Conservation (phyloP, 2,329 filamentous ascomycete genomes). For the Botrytis aclada region DNA sequence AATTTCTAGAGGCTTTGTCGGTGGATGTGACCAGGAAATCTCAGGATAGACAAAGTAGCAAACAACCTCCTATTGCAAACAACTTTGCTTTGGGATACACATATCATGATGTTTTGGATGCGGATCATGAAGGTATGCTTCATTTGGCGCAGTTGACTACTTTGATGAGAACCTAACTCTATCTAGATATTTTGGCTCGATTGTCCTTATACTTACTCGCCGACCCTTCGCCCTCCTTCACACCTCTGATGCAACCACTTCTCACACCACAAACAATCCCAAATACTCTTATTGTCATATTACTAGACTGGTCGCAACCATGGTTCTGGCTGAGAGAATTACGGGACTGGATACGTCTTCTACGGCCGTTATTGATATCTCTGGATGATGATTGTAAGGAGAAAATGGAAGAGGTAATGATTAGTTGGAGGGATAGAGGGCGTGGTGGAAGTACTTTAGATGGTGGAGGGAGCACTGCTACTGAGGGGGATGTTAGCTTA, state of each 20-base stretch:
- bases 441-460: slow-evolving; percentile 63
- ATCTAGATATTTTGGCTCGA: slow-evolving; percentile 77
- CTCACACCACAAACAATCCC: slow-evolving; percentile 80
- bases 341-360: slow-evolving; percentile 81
- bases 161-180: slow-evolving; percentile 25
- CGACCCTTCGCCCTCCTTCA: slow-evolving; percentile 79
- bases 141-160: neutral
- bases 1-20: slow-evolving; percentile 68
- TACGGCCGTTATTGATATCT: slow-evolving; percentile 72
- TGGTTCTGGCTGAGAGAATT: slow-evolving; percentile 90
- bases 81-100: slow-evolving; percentile 91
- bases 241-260: slow-evolving; percentile 77
- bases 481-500: slow-evolving; percentile 66
- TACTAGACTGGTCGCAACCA: slow-evolving; percentile 94
- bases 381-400: slow-evolving; percentile 74
- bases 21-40: slow-evolving; percentile 41
- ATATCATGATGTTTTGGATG: slow-evolving; percentile 90
- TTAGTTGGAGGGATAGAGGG: slow-evolving; percentile 72
- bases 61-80: slow-evolving; percentile 78
- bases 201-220: slow-evolving; percentile 86
- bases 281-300: slow-evolving; percentile 81
- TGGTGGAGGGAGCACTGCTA: slow-evolving; percentile 52
- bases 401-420: slow-evolving; percentile 83
- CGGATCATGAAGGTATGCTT: slow-evolving; percentile 81
- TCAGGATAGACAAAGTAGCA: slow-evolving; percentile 54